phyloP scores from a whole-genome alignment of 768 basidiomycete genomes.

The Mycena venus region DNA sequence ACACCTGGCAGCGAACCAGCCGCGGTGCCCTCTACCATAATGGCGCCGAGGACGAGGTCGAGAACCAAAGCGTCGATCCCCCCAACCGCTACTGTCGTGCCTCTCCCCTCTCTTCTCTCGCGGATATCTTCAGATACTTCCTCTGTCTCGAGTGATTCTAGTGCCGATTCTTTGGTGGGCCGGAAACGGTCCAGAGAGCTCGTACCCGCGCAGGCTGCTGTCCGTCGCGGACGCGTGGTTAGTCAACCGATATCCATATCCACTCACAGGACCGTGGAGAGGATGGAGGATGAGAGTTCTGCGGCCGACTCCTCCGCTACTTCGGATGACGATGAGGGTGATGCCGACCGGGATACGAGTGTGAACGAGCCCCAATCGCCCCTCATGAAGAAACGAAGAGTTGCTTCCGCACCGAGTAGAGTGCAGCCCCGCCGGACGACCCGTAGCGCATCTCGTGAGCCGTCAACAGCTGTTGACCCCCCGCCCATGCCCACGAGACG shows the following conservation, averaged over 20 bases:
- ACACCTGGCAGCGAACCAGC: conserved; percentile 63
- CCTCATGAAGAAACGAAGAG: conserved; percentile 16
- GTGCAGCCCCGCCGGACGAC: conserved; percentile 25
- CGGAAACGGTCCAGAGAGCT: conserved; percentile 24
- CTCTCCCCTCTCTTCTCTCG: conserved; percentile 22
- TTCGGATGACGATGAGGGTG: background rate
- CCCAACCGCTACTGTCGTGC: background rate
- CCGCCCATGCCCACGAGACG: background rate
- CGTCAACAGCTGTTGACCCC: background rate
- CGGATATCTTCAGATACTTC: conserved; percentile 33
- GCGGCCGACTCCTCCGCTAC: background rate
- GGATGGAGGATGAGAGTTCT: conserved; percentile 20
- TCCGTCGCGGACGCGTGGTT: background rate
- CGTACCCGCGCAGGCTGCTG: background rate
- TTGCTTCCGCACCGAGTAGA: conserved; percentile 18
- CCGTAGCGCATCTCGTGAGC: conserved; percentile 10
- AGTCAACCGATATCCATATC: background rate
- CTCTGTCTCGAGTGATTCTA: conserved; percentile 17
- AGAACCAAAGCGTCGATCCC: background rate
- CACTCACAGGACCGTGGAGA: background rate
- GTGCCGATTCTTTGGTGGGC: background rate
- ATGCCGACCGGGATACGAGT: background rate
- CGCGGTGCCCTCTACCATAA: background rate
- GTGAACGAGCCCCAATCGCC: conserved; percentile 25
- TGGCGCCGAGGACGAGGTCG: conserved; percentile 21